Conservation (phyloP, 768 basidiomycete genomes). For the Naganishia antarctica region DNA sequence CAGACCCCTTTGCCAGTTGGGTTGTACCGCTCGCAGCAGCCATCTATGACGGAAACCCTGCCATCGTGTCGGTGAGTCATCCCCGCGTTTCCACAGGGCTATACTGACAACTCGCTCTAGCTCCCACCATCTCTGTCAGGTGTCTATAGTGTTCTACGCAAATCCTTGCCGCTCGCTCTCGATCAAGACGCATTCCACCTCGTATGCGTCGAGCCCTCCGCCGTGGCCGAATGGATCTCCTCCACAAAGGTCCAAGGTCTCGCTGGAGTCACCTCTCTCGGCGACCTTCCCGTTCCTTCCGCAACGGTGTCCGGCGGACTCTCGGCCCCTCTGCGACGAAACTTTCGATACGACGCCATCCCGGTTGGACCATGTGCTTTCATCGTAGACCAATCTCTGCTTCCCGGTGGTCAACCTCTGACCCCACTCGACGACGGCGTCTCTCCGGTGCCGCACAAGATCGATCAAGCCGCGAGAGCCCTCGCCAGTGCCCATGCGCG, state of each 20-base stretch:
- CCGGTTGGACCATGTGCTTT: neutral
- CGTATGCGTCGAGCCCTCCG: neutral
- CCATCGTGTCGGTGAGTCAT: conserved; percentile 8
- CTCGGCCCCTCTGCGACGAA: neutral
- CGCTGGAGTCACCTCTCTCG: conserved; percentile 2
- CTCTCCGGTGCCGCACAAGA: neutral
- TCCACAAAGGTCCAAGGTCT: neutral
- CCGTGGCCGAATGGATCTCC: neutral
- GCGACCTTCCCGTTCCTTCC: neutral
- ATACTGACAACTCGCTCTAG: neutral
- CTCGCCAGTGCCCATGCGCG: conserved; percentile 10
- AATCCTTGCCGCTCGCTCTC: neutral
- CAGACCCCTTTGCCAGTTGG: conserved; percentile 26
- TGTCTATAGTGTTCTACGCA: neutral
- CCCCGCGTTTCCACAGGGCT: too few relatives aligned
- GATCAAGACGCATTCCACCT: conserved; percentile 22
- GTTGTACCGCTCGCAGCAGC: conserved; percentile 18
- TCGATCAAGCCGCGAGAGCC: conserved; percentile 3
- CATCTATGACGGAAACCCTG: conserved; percentile 22
- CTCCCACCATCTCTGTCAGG: conserved; percentile 2
- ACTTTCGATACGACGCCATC: conserved; percentile 1
- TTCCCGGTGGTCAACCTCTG: conserved; percentile 12
- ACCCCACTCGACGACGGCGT: conserved; percentile 2
- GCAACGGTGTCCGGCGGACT: neutral
- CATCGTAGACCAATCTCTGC: conserved; percentile 24